A percentile compares a stretch with the other conserved stretches of the same genome.
These are phyloP conservation scores for Chrysanthemum lavandulifolium DNA, from an alignment of 129 eudicot species.

Conservation along the genomic window DNA sequence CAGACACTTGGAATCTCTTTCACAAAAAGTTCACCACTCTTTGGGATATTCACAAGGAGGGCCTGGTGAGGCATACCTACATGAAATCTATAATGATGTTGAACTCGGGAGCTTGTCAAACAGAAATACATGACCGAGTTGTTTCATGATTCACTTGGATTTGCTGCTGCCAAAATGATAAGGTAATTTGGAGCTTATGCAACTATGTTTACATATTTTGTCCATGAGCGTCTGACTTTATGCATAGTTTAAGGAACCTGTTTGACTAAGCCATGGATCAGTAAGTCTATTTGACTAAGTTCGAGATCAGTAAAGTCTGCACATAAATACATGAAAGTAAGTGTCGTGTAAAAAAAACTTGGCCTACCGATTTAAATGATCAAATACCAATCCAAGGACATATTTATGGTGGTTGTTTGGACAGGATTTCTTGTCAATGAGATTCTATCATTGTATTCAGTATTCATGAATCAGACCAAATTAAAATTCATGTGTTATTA, in stretches of 20 bases:
- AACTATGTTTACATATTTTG: neutral
- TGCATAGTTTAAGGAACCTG: too few relatives aligned
- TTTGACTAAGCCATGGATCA: too few relatives aligned
- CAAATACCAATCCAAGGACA: neutral
- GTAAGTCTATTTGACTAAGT: neutral
- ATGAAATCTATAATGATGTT: conserved; percentile 58
- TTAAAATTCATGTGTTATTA: neutral
- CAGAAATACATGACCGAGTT: conserved; percentile 70
- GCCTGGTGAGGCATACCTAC: conserved; percentile 89
- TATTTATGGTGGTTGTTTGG: neutral
- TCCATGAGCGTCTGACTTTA: too few relatives aligned
- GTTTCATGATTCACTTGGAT: conserved; percentile 88
- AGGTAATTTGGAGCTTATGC: conserved; percentile 41
- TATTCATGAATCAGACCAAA: neutral
- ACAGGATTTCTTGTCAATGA: neutral
- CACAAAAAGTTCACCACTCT: conserved; percentile 69
- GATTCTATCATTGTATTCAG: neutral
- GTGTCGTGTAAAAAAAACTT: neutral
- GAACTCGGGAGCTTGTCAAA: conserved; percentile 63
- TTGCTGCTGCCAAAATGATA: conserved; percentile 96
- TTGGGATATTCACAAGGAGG: conserved; percentile 90
- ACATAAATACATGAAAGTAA: neutral
- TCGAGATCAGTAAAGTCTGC: conserved; percentile 10
- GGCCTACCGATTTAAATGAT: neutral
- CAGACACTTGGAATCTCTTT: conserved; percentile 89